Evolutionary conservation across 129 eudicot species (phyloP).

Genomic region (Scalesia atractyloides): DNA sequence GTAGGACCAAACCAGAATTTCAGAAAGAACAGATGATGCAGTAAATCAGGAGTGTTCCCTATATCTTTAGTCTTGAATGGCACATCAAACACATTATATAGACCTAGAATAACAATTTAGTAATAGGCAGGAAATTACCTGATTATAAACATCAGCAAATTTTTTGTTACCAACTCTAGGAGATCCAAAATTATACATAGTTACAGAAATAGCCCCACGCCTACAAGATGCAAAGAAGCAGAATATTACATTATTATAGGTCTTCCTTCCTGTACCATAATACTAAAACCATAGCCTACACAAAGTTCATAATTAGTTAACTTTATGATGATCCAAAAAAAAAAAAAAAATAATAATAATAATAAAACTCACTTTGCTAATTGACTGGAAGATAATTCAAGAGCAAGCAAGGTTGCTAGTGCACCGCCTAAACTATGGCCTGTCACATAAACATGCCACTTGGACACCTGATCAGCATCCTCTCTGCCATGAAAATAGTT

Average conservation of each 20-base stretch:
- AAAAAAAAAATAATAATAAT: not conserved
- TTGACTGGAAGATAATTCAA: conserved; percentile 91
- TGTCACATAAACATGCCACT: conserved; percentile 92
- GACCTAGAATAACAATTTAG: conserved; percentile 4
- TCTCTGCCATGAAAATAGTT: conserved; percentile 41
- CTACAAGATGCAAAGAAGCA: conserved; percentile 32
- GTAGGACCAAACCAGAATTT: not conserved
- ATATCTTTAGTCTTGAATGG: not conserved
- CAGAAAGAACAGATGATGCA: too few species aligned
- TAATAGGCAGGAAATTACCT: conserved; percentile 45
- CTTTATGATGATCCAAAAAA: not conserved
- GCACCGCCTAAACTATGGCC: conserved; percentile 99
- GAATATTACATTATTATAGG: not conserved
- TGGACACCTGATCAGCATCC: conserved; percentile 48
- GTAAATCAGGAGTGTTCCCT: not conserved
- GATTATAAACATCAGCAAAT: conserved; percentile 80
- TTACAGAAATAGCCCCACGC: conserved; percentile 75
- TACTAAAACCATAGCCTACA: conserved; percentile 1
- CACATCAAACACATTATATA: conserved; percentile 7
- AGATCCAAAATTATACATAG: conserved; percentile 98
- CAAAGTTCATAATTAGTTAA: not conserved
- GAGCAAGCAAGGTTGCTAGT: conserved; percentile 95
- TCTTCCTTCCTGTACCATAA: not conserved
- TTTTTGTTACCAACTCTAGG: conserved; percentile 94
- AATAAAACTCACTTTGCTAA: conserved; percentile 68